A percentile compares a stretch with the other conserved stretches of the same genome.
Evolutionary conservation across 2,329 filamentous ascomycete species (phyloP).

Genomic region (Pleurostoma richardsiae): DNA sequence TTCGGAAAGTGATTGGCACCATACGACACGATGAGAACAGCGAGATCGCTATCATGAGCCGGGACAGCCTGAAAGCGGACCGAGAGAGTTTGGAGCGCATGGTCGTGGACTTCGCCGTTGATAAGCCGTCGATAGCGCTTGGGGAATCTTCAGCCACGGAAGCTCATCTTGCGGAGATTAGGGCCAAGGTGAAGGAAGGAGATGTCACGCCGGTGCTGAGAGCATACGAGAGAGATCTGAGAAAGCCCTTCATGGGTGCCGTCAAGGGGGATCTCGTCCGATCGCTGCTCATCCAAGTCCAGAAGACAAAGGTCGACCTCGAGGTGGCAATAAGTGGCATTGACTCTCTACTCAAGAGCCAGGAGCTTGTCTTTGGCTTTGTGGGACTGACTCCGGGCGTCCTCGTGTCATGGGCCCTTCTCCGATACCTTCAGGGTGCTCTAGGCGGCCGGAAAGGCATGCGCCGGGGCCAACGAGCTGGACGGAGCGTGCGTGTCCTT

Average conservation of each 20-base stretch:
- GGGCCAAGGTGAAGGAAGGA: conserved; percentile 78
- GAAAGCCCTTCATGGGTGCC: conserved; percentile 75
- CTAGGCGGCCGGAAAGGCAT: conserved; percentile 69
- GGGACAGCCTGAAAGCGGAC: conserved; percentile 84
- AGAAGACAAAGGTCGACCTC: conserved; percentile 98
- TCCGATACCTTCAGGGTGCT: conserved; percentile 65
- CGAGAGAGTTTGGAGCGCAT: conserved; percentile 90
- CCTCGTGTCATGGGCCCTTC: conserved; percentile 72
- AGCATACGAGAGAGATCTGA: conserved; percentile 86
- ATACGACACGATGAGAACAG: conserved; percentile 90
- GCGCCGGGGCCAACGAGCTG: conserved; percentile 58
- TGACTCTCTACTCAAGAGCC: conserved; percentile 88
- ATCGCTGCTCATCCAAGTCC: conserved; percentile 89
- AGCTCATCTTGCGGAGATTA: conserved; percentile 67
- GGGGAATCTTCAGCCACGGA: conserved; percentile 53
- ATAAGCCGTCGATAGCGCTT: conserved; percentile 63
- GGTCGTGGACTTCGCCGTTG: conserved; percentile 92
- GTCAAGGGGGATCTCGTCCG: conserved; percentile 82
- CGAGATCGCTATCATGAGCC: conserved; percentile 95
- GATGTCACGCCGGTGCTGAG: conserved; percentile 88
- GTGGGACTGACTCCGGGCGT: conserved; percentile 89
- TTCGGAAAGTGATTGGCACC: conserved; percentile 77
- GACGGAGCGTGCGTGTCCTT: conserved; percentile 70
- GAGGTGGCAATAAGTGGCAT: conserved; percentile 96
- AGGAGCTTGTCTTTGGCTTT: conserved; percentile 97